These are phyloP conservation scores for Aspergillus cristatus DNA, from an alignment of 495 filamentous ascomycete genomes.

Conservation along the genomic window DNA sequence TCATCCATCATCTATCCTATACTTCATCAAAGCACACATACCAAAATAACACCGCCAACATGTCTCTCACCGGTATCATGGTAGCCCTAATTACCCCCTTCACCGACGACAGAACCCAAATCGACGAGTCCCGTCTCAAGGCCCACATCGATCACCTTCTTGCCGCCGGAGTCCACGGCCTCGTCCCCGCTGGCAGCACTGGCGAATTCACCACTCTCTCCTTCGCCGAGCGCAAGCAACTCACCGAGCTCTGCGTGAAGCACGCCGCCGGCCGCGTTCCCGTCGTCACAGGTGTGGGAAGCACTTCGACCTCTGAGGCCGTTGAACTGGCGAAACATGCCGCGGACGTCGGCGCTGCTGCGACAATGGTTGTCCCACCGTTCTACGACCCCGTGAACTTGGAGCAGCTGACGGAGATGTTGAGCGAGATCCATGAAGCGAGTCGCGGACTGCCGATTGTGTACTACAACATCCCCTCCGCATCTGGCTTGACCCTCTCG, in stretches of 20 bases:
- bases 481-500: conserved; percentile 16
- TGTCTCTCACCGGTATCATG: conserved; percentile 23
- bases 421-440: conserved; percentile 18
- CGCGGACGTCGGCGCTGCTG: conserved; percentile 18
- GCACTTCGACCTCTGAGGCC: conserved; percentile 17
- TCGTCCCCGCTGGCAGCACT: conserved; percentile 31
- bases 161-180: conserved; percentile 25
- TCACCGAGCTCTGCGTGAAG: conserved; percentile 27
- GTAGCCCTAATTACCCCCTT: conserved; percentile 32
- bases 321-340: conserved; percentile 29
- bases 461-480: conserved; percentile 29
- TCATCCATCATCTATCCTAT: too few species aligned
- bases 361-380: conserved; percentile 31
- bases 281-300: conserved; percentile 25
- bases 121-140: conserved; percentile 22
- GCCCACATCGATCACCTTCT: conserved; percentile 29
- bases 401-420: conserved; percentile 21
- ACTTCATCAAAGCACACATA: neutral
- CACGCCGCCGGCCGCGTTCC: conserved; percentile 27
- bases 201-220: conserved; percentile 29
- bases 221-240: conserved; percentile 26
- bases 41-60: conserved; percentile 3
- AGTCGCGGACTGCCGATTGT: conserved; percentile 20
- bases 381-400: conserved; percentile 28
- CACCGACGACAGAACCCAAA: conserved; percentile 22